phyloP scores from a whole-genome alignment of 352 stramenopile genomes.

The Peronospora destructor region DNA sequence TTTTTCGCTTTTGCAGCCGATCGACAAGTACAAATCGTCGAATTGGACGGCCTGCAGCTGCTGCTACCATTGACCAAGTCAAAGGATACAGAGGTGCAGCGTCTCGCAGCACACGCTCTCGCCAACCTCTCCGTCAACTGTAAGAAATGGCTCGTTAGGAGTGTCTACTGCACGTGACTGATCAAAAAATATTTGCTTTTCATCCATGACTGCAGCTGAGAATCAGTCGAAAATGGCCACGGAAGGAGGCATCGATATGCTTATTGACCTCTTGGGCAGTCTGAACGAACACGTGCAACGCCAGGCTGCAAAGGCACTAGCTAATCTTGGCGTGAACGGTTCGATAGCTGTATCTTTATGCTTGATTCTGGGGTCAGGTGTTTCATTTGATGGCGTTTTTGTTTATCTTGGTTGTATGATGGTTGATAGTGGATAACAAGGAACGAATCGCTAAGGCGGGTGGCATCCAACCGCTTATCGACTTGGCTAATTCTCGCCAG shows the following conservation, averaged over 20 bases:
- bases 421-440: conserved; percentile 85
- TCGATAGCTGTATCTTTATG: background rate
- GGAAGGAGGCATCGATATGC: conserved; percentile 90
- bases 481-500: conserved; percentile 72
- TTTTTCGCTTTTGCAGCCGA: conserved; percentile 46
- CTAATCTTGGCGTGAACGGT: conserved; percentile 90
- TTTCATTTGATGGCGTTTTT: conserved; percentile 3
- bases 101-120: conserved; percentile 89
- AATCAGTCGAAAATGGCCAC: conserved; percentile 92
- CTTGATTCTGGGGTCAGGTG: background rate
- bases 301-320: conserved; percentile 90
- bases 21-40: conserved; percentile 90
- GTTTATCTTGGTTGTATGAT: background rate
- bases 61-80: conserved; percentile 90
- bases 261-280: conserved; percentile 86
- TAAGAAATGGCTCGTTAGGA: conserved; percentile 17
- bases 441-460: conserved; percentile 86
- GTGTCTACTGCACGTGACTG: background rate
- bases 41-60: conserved; percentile 89
- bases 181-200: background rate
- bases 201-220: conserved; percentile 49
- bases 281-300: conserved; percentile 86
- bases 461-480: conserved; percentile 84
- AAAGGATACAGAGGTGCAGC: conserved; percentile 89
- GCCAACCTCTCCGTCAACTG: conserved; percentile 92